Conservation (phyloP, 768 basidiomycete species). For the Auricularia auricula-judae region DNA sequence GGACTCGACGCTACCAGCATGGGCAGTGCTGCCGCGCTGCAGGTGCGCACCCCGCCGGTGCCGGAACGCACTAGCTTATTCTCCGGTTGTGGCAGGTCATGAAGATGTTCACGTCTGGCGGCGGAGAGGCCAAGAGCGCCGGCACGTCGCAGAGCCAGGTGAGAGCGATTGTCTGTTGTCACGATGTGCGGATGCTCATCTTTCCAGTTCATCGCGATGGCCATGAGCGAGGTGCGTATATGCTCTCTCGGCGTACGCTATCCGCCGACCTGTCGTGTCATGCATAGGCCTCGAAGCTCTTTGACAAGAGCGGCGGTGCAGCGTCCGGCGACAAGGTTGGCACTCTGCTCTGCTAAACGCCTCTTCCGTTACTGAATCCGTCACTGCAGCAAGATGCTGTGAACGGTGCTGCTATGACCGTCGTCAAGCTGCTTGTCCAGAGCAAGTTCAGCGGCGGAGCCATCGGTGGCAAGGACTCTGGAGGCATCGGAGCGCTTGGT, state of each 20-base stretch:
- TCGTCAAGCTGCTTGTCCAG: slow-evolving; percentile 68
- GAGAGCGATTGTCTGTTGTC: no score
- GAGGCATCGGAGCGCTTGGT: not conserved
- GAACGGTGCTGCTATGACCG: slow-evolving; percentile 74
- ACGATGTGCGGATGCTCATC: no score
- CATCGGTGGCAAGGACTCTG: slow-evolving; percentile 2
- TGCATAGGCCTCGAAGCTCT: slow-evolving; percentile 45
- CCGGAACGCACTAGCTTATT: not conserved
- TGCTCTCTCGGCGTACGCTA: no score
- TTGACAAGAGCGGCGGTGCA: slow-evolving; percentile 57
- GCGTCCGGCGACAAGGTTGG: slow-evolving; percentile 44
- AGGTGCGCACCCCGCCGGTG: slow-evolving; percentile 29
- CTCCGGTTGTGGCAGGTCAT: slow-evolving; percentile 33
- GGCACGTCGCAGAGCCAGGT: slow-evolving; percentile 24
- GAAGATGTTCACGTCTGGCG: slow-evolving; percentile 55
- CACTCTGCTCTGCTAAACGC: not conserved
- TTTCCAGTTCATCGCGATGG: slow-evolving; percentile 62
- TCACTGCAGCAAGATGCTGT: slow-evolving; percentile 55
- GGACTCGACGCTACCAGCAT: slow-evolving; percentile 49
- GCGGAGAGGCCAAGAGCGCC: slow-evolving; percentile 24
- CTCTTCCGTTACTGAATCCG: slow-evolving; percentile 11
- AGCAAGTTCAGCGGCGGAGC: slow-evolving; percentile 27
- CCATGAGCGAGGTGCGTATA: slow-evolving; percentile 54
- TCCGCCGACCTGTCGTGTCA: not conserved
- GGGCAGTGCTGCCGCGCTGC: slow-evolving; percentile 69